Base-by-base conservation (phyloP, 1,284 basidiomycete genomes). In the Gastroboletus turbinatus region DNA sequence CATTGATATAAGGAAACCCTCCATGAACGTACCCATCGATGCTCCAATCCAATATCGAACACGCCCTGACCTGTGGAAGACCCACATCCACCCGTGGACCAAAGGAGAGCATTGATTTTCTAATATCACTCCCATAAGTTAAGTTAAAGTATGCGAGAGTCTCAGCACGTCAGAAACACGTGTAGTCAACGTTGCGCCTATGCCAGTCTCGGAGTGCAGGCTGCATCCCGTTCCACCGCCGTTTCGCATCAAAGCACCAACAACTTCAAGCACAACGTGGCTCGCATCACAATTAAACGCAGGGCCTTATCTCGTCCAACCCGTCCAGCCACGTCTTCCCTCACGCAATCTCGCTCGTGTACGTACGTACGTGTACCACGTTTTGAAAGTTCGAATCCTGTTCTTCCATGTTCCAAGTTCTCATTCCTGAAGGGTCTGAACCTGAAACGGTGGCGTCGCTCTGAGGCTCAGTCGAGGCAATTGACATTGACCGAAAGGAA, bases 141-240 rank as follows among this genome's bases (percentile, higher is more conserved):
- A 13, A 23, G 23, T 23, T 23, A 23, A 33, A 21, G 29, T 21
- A 16, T 38, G 10, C 32, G 29, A 30, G 29, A 30, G 47, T 51
- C 44, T 42, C 35, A 42, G 42, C 46, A 50, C 51, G 42, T 59
- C 64, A 52, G 30, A 27, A 39, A 60, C 63, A 65, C 61, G 64
- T 58, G 64, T 67, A 38, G 21, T 38, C 67, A 65, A 62, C 67
- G 65, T 68, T 67, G 60, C 35, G 9, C 27, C n/a, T 10, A 30
- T n/a, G 46, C 9, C 48, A 48, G 27, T 27, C 47, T 29, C n/a
- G n/a, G 39, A 27, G 5, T 45, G 11, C 14, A n/a, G n/a, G n/a
- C 6, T 23, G 14, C 36, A 5, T 55, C 53, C 25, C 13, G 27
- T 39, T 25, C 52, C 29, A 32, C 23, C 36, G 43, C 43, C 14